Base-by-base conservation (phyloP, 306 rosid genomes). In the Acacia confusa region DNA sequence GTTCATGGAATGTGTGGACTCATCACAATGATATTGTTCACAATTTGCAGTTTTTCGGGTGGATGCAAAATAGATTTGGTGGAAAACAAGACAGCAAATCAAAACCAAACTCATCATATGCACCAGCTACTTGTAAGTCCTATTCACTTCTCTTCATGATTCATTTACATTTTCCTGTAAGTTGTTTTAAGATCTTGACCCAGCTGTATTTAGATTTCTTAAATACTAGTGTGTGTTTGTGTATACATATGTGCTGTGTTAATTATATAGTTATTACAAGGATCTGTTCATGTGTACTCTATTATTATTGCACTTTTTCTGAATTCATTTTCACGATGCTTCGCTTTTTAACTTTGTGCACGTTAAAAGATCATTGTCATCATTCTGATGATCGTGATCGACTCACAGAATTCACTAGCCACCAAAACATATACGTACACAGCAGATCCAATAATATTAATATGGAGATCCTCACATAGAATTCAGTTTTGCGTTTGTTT, bases 41-140 rank as follows among this genome's bases (percentile, higher is more conserved):
- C 79, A 34, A 41, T 71, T 85, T 85, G 89, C 90, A 96, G 99
- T 90, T 96, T 81, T 86, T 96, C 76, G 75, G 92, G 70, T 96
- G 99, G 99, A 88, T 95, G 94, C 99, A 95, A 81, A 92, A 87
- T 78, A 93, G 90, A 84, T 87, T 96, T 65, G 81, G 82, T 74
- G 94, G 93, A 43, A 93, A 88, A 82, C 97, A 85, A 69, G 97
- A 87, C 70, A 86, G 52, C 82, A 16, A 22, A n/a, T 90, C 83
- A 83, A 92, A 78, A 83, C 80, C 92, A 77, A 83, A 82, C 74
- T 77, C 92, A 68, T 60, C 64, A n/a, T 77, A 91, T 67, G 48
- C 63, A n/a, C n/a, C 28, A 22, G 11, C 84, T 57, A 48, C 88
- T 72, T 76, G 98, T 93, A 92, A 93, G 97, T 77, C n/a, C 47